These are phyloP conservation scores for Aegle marmelos DNA, from an alignment of 345 rosid genomes.

Conservation along the genomic window DNA sequence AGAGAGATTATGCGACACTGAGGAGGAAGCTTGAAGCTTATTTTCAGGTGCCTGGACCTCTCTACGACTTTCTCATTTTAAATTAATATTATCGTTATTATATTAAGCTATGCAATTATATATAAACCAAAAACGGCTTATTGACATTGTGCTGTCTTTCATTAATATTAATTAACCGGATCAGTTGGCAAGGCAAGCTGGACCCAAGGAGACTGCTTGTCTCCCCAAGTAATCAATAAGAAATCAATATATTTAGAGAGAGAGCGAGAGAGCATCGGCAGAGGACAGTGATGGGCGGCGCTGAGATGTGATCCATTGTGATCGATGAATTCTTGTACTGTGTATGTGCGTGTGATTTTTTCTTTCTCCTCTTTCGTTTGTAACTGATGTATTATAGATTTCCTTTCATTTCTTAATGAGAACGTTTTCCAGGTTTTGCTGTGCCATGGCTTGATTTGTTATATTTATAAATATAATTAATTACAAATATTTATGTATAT, in stretches of 20 bases:
- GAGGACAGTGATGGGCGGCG: not conserved
- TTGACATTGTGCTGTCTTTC: not conserved
- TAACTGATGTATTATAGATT: not conserved
- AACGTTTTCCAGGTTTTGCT: not conserved
- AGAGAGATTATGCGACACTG: conserved; percentile 73
- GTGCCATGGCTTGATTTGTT: not conserved
- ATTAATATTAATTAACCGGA: not conserved
- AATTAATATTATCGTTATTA: no score
- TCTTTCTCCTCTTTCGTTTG: not conserved
- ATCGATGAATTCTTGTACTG: not conserved
- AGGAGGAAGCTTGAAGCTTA: conserved; percentile 80
- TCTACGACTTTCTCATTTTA: not conserved
- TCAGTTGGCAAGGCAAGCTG: conserved; percentile 80
- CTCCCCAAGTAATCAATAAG: conserved; percentile 40
- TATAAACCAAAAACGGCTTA: not conserved
- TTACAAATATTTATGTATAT: no score
- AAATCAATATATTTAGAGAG: not conserved
- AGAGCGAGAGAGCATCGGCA: no score
- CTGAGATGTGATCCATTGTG: not conserved
- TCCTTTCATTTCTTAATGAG: not conserved
- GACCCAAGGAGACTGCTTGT: conserved; percentile 60
- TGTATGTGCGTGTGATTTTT: not conserved
- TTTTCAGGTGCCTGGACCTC: conserved; percentile 52
- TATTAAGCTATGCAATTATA: not conserved
- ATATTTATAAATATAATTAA: not conserved